Percentiles rank a stretch among this genome's conserved stretches.
These are phyloP conservation scores for Jamesozyma lodderae DNA, from an alignment of 805 yeast species.

Conservation along the genomic window DNA sequence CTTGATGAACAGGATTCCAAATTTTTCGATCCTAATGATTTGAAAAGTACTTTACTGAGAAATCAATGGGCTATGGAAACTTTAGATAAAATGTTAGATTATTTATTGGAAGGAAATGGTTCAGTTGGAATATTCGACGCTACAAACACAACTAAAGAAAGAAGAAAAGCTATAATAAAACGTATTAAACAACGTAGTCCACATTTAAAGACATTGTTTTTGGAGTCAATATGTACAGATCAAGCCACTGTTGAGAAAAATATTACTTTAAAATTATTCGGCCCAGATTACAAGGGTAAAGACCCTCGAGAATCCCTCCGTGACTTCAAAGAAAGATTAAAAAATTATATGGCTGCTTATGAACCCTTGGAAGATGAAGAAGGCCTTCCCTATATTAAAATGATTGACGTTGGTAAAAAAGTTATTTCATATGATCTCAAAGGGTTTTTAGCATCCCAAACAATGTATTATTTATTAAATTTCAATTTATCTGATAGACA, in stretches of 20 bases:
- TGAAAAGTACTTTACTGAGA: slow-evolving; percentile 51
- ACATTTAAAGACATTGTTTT: slow-evolving; percentile 65
- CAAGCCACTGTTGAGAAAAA: slow-evolving; percentile 70
- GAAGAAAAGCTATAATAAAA: slow-evolving; percentile 50
- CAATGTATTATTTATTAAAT: slow-evolving; percentile 79
- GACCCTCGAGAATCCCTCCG: slow-evolving; percentile 71
- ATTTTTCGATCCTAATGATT: slow-evolving; percentile 78
- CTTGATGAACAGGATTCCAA: slow-evolving; percentile 58
- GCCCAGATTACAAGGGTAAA: slow-evolving; percentile 87
- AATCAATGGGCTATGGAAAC: slow-evolving; percentile 98
- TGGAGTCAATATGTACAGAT: slow-evolving; percentile 85
- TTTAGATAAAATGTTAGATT: slow-evolving; percentile 70
- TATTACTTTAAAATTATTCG: slow-evolving; percentile 74
- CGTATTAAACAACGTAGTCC: slow-evolving; percentile 49
- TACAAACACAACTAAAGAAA: slow-evolving; percentile 61
- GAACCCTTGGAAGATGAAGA: slow-evolving; percentile 81
- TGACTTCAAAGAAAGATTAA: slow-evolving; percentile 74
- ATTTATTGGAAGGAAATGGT: slow-evolving; percentile 71
- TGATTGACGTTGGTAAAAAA: slow-evolving; percentile 93
- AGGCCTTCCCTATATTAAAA: slow-evolving; percentile 74
- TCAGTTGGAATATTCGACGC: slow-evolving; percentile 90
- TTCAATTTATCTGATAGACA: slow-evolving; percentile 85
- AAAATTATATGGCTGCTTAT: slow-evolving; percentile 80
- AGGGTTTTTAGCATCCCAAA: slow-evolving; percentile 83
- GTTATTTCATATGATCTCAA: slow-evolving; percentile 86